phyloP scores from a whole-genome alignment of 2,329 filamentous ascomycete species.

The Ceratocystis albifundus region DNA sequence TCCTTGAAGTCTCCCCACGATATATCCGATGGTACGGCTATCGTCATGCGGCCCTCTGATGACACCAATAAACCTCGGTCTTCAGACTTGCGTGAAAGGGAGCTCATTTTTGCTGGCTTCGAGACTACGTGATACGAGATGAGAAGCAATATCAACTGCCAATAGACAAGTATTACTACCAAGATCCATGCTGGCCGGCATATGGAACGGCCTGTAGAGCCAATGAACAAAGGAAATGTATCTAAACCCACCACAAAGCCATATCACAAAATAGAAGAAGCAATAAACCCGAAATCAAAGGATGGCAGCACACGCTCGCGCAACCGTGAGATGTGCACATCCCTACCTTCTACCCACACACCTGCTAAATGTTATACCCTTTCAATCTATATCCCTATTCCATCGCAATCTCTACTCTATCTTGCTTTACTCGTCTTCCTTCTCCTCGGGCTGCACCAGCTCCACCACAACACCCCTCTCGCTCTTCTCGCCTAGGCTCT shows the following conservation, averaged over 20 bases:
- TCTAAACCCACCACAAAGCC: background rate
- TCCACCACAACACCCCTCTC: conserved; percentile 32
- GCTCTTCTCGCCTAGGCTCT: conserved; percentile 30
- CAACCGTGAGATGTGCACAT: background rate
- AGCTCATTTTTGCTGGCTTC: background rate
- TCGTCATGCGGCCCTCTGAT: background rate
- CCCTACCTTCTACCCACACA: too few relatives aligned
- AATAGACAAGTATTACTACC: background rate
- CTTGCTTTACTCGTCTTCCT: conserved; percentile 23
- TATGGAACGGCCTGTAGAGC: background rate
- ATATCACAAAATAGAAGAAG: conserved; percentile 1
- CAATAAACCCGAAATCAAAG: background rate
- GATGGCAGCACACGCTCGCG: background rate
- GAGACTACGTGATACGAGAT: background rate
- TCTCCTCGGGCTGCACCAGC: conserved; percentile 34
- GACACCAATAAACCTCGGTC: background rate
- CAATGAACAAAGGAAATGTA: conserved; percentile 15
- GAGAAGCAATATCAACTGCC: background rate
- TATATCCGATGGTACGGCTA: background rate
- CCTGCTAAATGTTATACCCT: background rate
- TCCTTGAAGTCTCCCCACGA: background rate
- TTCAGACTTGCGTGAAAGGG: background rate
- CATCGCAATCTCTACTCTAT: background rate
- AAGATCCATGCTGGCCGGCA: background rate
- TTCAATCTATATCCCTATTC: background rate